Evolutionary conservation across 2,329 filamentous ascomycete species (phyloP), one percentile per base, ranked within the genome.

Genomic region (Nemania diffusa): DNA sequence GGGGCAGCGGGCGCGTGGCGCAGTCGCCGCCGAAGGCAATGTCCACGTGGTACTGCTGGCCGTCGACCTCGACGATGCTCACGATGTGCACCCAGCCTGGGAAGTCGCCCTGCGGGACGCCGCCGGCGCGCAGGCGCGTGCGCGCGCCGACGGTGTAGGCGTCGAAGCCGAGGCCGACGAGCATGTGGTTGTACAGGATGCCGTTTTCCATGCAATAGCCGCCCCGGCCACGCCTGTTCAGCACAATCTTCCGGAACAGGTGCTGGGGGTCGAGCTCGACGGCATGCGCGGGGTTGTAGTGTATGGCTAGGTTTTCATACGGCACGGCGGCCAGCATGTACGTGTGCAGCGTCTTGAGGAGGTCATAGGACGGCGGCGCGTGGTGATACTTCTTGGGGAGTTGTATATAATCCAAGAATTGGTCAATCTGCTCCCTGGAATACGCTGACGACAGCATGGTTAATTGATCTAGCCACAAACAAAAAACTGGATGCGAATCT

Each of bases 21-120:
- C 87, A 86, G 72, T 89, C 86, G 22, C 86, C 87, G 53, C 90
- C 90, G 73, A 92, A 92, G 4, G 84, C 87, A 11, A 90, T 86
- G 74, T 92, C 90, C 9, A 87, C 76, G 73, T 85, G 78, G 77
- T 84, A 89, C 64, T 81, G n/a, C 29, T 82, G 81, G 44, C 80
- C 80, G 5, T 81, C 74, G 37, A 92, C 79, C 1, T 82, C 85
- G 48, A 90, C 83, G 59, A 91, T 87, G 71, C 88, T 85, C 52
- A 90, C 81, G 73, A 91, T 85, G 75, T 91, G 89, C 15, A 83
- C 80, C 87, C 87, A 84, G 26, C 85, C 81, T 0, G 78, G 74
- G 74, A 82, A 89, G 17, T 80, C 78, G 20, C 80, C 80, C 52
- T 77, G 60, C 0, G 81, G 81, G 2, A 82, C 71, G 1, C 80